These are phyloP conservation scores for Scytalidium sp. DNA, from an alignment of 2,329 filamentous ascomycete genomes.

Conservation along the genomic window DNA sequence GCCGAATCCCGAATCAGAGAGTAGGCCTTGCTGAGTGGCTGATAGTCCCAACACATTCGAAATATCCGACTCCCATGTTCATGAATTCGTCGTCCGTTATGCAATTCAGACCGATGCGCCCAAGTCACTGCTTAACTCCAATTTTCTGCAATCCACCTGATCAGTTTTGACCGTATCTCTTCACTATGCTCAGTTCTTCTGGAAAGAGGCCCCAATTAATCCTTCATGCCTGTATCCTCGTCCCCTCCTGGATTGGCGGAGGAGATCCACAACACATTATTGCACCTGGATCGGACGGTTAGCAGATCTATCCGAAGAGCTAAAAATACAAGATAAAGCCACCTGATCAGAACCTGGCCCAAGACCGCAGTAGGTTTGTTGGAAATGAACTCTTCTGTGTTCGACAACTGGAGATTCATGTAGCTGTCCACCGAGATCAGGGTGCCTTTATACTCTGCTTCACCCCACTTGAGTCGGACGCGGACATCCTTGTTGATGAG, in stretches of 20 bases:
- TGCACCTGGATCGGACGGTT: conserved; percentile 59
- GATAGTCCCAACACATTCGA: too few relatives aligned
- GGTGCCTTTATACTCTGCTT: conserved; percentile 94
- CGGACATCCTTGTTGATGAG: conserved; percentile 89
- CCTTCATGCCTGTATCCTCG: conserved; percentile 58
- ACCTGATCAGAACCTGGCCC: conserved; percentile 92
- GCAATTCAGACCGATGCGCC: too few relatives aligned
- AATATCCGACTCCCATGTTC: too few relatives aligned
- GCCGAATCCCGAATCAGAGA: too few relatives aligned
- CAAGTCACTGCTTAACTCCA: too few relatives aligned
- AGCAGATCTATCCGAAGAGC: conserved; percentile 9
- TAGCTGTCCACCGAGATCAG: conserved; percentile 95
- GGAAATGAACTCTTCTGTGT: conserved; percentile 89
- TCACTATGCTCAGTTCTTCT: too few relatives aligned
- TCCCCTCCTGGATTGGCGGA: conserved; percentile 49
- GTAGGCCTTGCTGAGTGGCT: too few relatives aligned
- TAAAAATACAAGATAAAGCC: neutral
- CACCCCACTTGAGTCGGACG: conserved; percentile 95
- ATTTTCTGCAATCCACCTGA: too few relatives aligned
- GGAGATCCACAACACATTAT: conserved; percentile 95
- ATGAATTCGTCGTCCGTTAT: too few relatives aligned
- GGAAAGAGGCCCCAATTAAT: conserved; percentile 14
- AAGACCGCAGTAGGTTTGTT: conserved; percentile 80
- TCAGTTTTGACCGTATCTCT: too few relatives aligned
- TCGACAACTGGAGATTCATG: conserved; percentile 95